These are phyloP conservation scores for Colletotrichum sojae DNA, from an alignment of 2,329 filamentous ascomycete genomes.

Conservation along the genomic window DNA sequence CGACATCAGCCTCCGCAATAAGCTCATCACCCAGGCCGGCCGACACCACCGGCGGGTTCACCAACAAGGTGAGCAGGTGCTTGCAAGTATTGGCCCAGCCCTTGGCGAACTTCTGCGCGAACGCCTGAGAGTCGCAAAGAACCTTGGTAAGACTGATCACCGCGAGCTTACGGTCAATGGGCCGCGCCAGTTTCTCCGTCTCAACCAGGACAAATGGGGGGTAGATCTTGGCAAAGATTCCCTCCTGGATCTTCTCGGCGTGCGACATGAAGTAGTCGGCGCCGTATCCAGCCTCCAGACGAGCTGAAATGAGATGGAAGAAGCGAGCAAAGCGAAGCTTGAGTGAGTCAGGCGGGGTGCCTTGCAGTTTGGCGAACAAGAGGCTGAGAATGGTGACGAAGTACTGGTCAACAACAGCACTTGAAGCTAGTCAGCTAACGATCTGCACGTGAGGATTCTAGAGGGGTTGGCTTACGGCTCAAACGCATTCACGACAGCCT, in stretches of 20 bases:
- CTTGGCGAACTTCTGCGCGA: constrained; percentile 85
- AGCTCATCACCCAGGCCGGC: constrained; percentile 79
- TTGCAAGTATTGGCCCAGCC: constrained; percentile 94
- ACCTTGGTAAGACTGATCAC: constrained; percentile 96
- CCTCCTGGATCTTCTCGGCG: constrained; percentile 84
- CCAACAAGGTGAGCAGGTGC: constrained; percentile 88
- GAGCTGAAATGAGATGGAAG: constrained; percentile 91
- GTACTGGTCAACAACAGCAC: constrained; percentile 78
- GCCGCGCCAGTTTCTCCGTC: constrained; percentile 88
- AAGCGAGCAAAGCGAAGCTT: constrained; percentile 91
- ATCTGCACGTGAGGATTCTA: background rate
- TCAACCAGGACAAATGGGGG: constrained; percentile 88
- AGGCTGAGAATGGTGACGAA: constrained; percentile 86
- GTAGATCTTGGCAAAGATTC: constrained; percentile 89
- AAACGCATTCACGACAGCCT: constrained; percentile 81
- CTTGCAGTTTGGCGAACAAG: constrained; percentile 83
- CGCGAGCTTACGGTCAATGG: constrained; percentile 92
- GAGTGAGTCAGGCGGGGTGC: constrained; percentile 80
- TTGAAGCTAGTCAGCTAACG: constrained; percentile 50
- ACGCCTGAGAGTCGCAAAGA: constrained; percentile 86
- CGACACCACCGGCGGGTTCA: constrained; percentile 83
- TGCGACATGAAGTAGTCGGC: constrained; percentile 92
- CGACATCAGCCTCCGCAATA: constrained; percentile 89
- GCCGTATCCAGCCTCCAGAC: constrained; percentile 84
- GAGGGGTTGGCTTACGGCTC: constrained; percentile 70